Base-by-base conservation (phyloP, 306 rosid genomes). In the Delonix regia region DNA sequence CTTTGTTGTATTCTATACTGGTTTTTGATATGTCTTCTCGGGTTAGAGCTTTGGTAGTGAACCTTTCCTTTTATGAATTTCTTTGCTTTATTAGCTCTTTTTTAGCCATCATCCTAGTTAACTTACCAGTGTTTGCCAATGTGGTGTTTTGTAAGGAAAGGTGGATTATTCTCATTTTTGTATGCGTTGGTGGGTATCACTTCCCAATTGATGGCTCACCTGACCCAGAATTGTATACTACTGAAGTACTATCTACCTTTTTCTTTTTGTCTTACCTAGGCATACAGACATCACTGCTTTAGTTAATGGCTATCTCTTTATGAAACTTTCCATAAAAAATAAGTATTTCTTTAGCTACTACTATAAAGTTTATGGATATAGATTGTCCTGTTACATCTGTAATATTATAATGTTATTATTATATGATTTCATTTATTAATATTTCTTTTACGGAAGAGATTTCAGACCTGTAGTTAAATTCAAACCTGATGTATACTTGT, bases 1-100 rank as follows among this genome's bases (percentile, higher is more conserved):
- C 80, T 95, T 95, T 84, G 99, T 95, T 86, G 99, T 95, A 19
- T 88, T 95, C 83, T 91, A 95, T 57, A 76, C 82, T 36, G 99
- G 89, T 6, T 92, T 85, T 79, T 95, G 86, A 86, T 77, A 36
- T 79, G 6, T 41, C 12, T 11, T 38, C 47, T 64, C 9, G 30
- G 22, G 28, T 38, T 34, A 22, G 69, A 12, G 36, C 64, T 8
- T 25, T 12, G 5, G 12, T 16, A 24, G 34, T 11, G n/a, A 57
- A 25, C 34, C 64, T 62, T 33, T 30, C 44, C 42, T 71, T 7
- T 48, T 71, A 16, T 77, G 4, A 55, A 15, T 61, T 65, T 11
- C 71, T 38, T n/a, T 36, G 30, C 47, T 68, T 61, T 38, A 13
- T 70, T 71, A 27, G 45, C n/a, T 70, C 42, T 13, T 0, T n/a